Evolutionary conservation across 805 yeast species (phyloP).

Genomic region (Cyberlindnera galapagoensis): DNA sequence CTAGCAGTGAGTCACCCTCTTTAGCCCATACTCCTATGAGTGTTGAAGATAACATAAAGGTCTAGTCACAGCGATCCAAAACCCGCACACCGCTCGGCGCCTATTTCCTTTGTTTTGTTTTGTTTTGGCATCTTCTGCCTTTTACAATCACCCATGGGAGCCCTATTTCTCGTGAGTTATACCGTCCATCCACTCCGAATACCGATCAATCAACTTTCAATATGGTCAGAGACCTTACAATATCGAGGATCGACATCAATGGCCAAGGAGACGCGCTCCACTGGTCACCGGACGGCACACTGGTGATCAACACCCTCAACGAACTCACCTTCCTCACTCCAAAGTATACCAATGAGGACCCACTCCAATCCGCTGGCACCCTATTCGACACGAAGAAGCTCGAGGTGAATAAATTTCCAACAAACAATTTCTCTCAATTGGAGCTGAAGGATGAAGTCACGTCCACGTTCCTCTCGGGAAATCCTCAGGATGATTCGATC

Average conservation of each 20-base stretch:
- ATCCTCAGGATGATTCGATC: conserved; percentile 10
- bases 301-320: conserved; percentile 18
- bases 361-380: conserved; percentile 8
- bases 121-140: too few species aligned
- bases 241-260: conserved; percentile 17
- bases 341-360: conserved; percentile 12
- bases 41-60: too few species aligned
- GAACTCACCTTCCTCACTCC: conserved; percentile 19
- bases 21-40: too few species aligned
- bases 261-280: conserved; percentile 8
- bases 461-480: conserved; percentile 12
- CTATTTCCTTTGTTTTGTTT: too few species aligned
- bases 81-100: too few species aligned
- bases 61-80: too few species aligned
- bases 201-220: neutral
- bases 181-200: neutral
- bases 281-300: conserved; percentile 22
- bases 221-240: conserved; percentile 8
- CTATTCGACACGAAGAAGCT: conserved; percentile 15
- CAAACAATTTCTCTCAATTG: conserved; percentile 6
- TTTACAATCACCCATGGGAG: too few species aligned
- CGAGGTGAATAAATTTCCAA: conserved; percentile 11
- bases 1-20: too few species aligned
- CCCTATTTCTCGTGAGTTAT: too few species aligned
- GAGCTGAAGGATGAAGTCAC: conserved; percentile 16